These are phyloP conservation scores for Aristolochia fimbriata DNA, from an alignment of 164 flowering plant genomes.

Conservation along the genomic window DNA sequence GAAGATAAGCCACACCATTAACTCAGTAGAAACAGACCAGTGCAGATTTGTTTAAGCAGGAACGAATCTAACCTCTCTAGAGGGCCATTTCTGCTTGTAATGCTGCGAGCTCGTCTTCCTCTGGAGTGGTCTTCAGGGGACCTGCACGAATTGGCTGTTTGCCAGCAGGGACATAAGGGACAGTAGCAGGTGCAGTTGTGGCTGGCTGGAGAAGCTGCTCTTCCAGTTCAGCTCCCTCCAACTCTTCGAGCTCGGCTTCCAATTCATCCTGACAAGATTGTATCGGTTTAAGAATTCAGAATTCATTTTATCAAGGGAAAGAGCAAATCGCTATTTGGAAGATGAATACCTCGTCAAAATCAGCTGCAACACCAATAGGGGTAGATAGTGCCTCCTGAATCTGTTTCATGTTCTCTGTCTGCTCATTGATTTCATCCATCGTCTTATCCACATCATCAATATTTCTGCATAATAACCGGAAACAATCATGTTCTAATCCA, in stretches of 20 bases:
- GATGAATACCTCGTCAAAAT: constrained; percentile 9
- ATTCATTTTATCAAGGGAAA: not conserved
- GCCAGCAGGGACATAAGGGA: not conserved
- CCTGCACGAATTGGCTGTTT: not conserved
- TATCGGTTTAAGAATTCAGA: not conserved
- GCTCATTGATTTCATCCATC: constrained; percentile 11
- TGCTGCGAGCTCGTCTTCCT: constrained; percentile 41
- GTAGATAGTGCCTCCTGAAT: constrained; percentile 11
- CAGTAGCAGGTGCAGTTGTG: constrained; percentile 24
- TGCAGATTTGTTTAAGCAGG: too few species aligned
- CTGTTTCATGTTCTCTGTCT: constrained; percentile 12
- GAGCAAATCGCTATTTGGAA: not conserved
- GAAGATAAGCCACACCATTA: too few species aligned
- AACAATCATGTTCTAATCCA: not conserved
- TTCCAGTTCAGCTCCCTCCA: constrained; percentile 47
- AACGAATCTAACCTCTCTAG: not conserved
- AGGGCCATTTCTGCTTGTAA: constrained; percentile 21
- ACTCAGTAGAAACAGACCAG: too few species aligned
- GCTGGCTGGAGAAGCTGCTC: constrained; percentile 44
- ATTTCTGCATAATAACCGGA: constrained; percentile 5
- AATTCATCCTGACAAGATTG: constrained; percentile 17
- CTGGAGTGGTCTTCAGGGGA: constrained; percentile 27
- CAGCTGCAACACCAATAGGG: constrained; percentile 8
- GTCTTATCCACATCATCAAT: constrained; percentile 11
- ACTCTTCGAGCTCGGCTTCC: constrained; percentile 46